These are phyloP conservation scores for Suhomyces ambrosiae DNA, from an alignment of 1,139 yeast species.

Conservation along the genomic window DNA sequence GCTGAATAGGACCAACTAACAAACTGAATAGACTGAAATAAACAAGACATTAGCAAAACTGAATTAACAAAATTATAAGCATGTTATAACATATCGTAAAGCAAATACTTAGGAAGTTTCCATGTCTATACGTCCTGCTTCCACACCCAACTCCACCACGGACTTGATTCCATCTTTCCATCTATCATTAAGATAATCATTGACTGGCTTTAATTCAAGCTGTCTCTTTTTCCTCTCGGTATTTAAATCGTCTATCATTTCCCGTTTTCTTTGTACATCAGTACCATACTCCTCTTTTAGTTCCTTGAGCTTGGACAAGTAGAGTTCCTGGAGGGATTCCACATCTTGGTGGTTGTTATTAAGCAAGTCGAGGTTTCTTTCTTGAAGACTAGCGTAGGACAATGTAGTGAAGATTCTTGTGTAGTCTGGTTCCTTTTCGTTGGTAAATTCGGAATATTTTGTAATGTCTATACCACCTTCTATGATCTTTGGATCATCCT, in stretches of 20 bases:
- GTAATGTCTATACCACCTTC: slow-evolving; percentile 32
- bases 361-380: slow-evolving; percentile 29
- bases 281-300: slow-evolving; percentile 21
- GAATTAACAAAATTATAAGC: no score
- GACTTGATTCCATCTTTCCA: slow-evolving; percentile 45
- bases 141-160: slow-evolving; percentile 40
- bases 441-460: slow-evolving; percentile 29
- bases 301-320: slow-evolving; percentile 22
- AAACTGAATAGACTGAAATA: no score
- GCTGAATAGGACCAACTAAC: no score
- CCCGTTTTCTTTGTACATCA: slow-evolving; percentile 31
- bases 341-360: slow-evolving; percentile 25
- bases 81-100: no score
- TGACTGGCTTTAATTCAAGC: slow-evolving; percentile 33
- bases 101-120: no score
- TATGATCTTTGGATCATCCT: slow-evolving; percentile 19
- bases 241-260: slow-evolving; percentile 32
- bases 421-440: slow-evolving; percentile 18
- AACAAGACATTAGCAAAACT: no score
- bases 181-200: slow-evolving; percentile 34
- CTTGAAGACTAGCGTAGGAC: slow-evolving; percentile 34
- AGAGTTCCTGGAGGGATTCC: slow-evolving; percentile 21
- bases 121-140: slow-evolving; percentile 25
- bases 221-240: slow-evolving; percentile 37
- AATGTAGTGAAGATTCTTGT: slow-evolving; percentile 34